Percentiles rank a stretch among this genome's conserved stretches.
Evolutionary conservation across 2,329 filamentous ascomycete genomes (phyloP).

Genomic region (Macrophomina phaseolina): DNA sequence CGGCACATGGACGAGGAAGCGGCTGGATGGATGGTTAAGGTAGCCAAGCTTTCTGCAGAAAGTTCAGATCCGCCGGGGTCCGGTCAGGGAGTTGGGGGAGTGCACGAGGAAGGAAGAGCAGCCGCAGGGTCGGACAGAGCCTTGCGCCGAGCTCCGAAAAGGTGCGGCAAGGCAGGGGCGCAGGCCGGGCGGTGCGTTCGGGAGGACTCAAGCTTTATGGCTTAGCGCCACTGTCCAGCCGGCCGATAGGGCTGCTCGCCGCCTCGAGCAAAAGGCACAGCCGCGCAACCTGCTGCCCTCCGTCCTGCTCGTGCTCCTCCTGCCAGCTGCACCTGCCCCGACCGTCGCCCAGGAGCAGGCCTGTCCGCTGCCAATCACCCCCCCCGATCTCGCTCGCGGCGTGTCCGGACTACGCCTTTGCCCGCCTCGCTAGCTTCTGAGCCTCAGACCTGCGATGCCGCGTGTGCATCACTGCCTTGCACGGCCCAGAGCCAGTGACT

Average conservation of each 20-base stretch:
- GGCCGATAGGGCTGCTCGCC: neutral
- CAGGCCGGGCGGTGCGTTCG: neutral
- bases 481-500: neutral
- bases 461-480: neutral
- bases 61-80: neutral
- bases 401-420: neutral
- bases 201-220: constrained; percentile 1
- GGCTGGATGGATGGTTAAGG: constrained; percentile 11
- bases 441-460: neutral
- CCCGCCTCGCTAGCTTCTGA: neutral
- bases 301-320: neutral
- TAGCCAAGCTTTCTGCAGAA: constrained; percentile 17
- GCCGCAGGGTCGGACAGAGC: constrained; percentile 6
- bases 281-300: constrained; percentile 5
- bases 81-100: neutral
- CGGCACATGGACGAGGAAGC: neutral
- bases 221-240: constrained; percentile 10
- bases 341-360: neutral
- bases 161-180: neutral
- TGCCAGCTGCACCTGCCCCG: neutral
- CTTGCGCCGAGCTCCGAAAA: constrained; percentile 9
- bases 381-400: constrained; percentile 7
- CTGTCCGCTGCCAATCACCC: constrained; percentile 2
- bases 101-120: neutral
- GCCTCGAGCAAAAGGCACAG: constrained; percentile 5